phyloP scores from a whole-genome alignment of 352 stramenopile species.

The Pythium grandisporangium region DNA sequence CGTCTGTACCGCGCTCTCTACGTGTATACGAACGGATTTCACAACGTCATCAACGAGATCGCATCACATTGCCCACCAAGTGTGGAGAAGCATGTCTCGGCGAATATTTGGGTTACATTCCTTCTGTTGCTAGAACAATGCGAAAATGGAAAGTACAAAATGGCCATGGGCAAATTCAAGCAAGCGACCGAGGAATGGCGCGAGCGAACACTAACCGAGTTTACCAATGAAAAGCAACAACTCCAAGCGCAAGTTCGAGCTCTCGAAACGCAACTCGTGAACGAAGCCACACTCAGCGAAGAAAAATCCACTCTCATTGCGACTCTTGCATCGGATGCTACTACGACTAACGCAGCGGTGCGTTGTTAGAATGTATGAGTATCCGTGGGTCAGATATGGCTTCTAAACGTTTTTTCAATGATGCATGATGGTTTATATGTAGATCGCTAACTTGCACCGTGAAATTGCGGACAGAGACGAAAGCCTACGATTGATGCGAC shows the following conservation, averaged over 20 bases:
- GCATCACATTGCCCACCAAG: slow-evolving; percentile 49
- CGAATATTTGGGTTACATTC: slow-evolving; percentile 74
- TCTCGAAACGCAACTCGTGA: slow-evolving; percentile 15
- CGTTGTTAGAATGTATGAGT: too few relatives aligned
- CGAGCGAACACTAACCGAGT: slow-evolving; percentile 37
- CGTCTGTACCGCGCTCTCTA: slow-evolving; percentile 73
- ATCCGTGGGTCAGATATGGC: too few relatives aligned
- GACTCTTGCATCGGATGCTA: slow-evolving; percentile 33
- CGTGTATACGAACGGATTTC: slow-evolving; percentile 80
- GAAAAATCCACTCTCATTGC: slow-evolving; percentile 43
- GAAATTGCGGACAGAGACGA: slow-evolving; percentile 22
- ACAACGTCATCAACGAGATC: slow-evolving; percentile 80
- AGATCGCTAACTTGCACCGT: slow-evolving; percentile 23
- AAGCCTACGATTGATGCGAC: slow-evolving; percentile 41
- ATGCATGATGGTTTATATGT: too few relatives aligned
- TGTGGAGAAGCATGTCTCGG: slow-evolving; percentile 68
- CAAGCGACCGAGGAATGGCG: slow-evolving; percentile 49
- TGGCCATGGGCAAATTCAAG: slow-evolving; percentile 84
- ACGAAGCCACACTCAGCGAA: slow-evolving; percentile 21
- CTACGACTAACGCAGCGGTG: slow-evolving; percentile 26
- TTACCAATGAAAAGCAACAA: slow-evolving; percentile 22
- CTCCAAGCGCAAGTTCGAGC: slow-evolving; percentile 24
- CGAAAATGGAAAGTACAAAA: slow-evolving; percentile 74
- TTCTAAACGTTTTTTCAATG: too few relatives aligned
- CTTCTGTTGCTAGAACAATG: slow-evolving; percentile 70